Evolutionary conservation across 257 asterid species (phyloP).

Genomic region (Nicotiana attenuata): DNA sequence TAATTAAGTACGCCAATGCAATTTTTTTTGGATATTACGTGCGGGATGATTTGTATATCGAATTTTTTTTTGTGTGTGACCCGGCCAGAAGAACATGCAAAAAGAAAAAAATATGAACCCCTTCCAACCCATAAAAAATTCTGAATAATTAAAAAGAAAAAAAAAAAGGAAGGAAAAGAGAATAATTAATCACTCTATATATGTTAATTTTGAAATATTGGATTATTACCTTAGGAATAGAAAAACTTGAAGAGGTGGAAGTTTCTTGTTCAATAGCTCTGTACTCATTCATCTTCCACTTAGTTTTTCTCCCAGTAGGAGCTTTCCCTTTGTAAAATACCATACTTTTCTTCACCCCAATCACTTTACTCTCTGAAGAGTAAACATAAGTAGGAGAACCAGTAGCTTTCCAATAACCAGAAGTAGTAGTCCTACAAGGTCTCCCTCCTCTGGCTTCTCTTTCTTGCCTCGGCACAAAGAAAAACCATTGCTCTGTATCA

Average conservation of each 20-base stretch:
- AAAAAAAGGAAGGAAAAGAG: too few relatives aligned
- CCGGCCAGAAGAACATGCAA: too few relatives aligned
- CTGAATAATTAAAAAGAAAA: too few relatives aligned
- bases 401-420: conserved; percentile 48
- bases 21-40: too few relatives aligned
- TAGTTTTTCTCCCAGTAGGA: conserved; percentile 59
- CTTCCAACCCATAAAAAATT: too few relatives aligned
- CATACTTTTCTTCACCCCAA: conserved; percentile 75
- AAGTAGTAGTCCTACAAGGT: conserved; percentile 47
- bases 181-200: too few relatives aligned
- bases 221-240: conserved; percentile 41
- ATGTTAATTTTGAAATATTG: too few relatives aligned
- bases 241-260: conserved; percentile 13
- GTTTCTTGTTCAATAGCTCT: conserved; percentile 50
- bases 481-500: conserved; percentile 80
- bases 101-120: too few relatives aligned
- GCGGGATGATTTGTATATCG: too few relatives aligned
- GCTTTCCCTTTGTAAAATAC: conserved; percentile 77
- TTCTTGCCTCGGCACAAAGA: conserved; percentile 60
- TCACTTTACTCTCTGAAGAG: conserved; percentile 45
- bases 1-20: too few relatives aligned
- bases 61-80: too few relatives aligned
- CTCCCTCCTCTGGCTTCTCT: conserved; percentile 69
- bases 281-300: conserved; percentile 81
- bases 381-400: conserved; percentile 74